Evolutionary conservation across 129 eudicot genomes (phyloP), one percentile per base, ranked within the genome.

Genomic region (Logfia minima): DNA sequence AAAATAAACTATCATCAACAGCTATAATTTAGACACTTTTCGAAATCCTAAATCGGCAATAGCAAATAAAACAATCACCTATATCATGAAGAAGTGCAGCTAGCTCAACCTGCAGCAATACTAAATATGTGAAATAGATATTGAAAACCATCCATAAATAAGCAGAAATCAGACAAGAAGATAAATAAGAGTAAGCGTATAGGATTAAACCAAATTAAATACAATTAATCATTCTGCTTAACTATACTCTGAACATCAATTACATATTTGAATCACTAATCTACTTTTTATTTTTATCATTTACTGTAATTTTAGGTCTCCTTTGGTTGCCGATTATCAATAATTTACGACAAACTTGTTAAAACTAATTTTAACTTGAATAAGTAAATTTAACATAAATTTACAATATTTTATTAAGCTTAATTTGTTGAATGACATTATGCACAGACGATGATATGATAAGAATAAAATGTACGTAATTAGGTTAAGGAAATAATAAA

Each of bases 21-120:
- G 70, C 43, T 56, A 56, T 26, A n/a, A 56, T 19, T 19, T 56
- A n/a, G 39, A 56, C 59, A 78, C 67, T 17, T 64, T 29, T 66
- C 19, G 31, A 48, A 63, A 76, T 52, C 66, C 65, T 51, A 31
- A 76, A 51, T 31, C 73, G 65, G n/a, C 37, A 51, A 7, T 31
- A 13, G 37, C 22, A 76, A 8, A 76, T 31, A 51, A 52, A 17
- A 66, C 10, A 68, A 56, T 80, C 80, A 90, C 98, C 98, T 80
- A 93, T 89, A 71, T 93, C 98, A 71, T 93, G 98, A n/a, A 93
- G 92, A 79, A 93, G 96, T 74, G 97, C 97, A 85, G 98, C 96
- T 58, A 93, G 88, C 84, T 93, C 96, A 72, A 93, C 98, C 98
- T 93, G 86, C 79, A 70, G 76, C 24, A 58, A 45, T 35, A 13